phyloP scores from a whole-genome alignment of 2,329 filamentous ascomycete genomes.

The Alternaria metachromatica region DNA sequence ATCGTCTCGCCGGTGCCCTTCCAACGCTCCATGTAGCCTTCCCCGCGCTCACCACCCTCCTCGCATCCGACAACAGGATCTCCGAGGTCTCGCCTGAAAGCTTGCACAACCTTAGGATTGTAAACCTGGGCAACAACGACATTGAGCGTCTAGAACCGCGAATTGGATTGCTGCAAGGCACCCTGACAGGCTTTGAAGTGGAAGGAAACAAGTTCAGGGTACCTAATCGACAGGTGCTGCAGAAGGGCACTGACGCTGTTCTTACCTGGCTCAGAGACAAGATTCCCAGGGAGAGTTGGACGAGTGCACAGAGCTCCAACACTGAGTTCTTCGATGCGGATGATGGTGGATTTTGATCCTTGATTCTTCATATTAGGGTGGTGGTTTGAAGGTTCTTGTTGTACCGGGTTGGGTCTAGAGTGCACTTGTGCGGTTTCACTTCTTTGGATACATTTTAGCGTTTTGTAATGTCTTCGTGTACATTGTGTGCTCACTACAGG shows the following conservation, averaged over 20 bases:
- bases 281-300: slow-evolving; percentile 60
- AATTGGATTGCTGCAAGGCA: slow-evolving; percentile 76
- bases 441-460: slow-evolving; percentile 1
- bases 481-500: background rate
- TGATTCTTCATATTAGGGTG: background rate
- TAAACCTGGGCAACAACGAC: slow-evolving; percentile 85
- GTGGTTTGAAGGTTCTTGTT: background rate
- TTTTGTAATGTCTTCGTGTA: slow-evolving; percentile 16
- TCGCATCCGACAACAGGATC: slow-evolving; percentile 81
- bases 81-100: slow-evolving; percentile 74
- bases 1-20: slow-evolving; percentile 73
- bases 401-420: background rate
- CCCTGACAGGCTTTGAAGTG: slow-evolving; percentile 73
- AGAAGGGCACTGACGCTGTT: slow-evolving; percentile 85
- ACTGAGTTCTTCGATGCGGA: slow-evolving; percentile 34
- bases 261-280: slow-evolving; percentile 80
- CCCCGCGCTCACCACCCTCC: slow-evolving; percentile 72
- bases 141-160: slow-evolving; percentile 81
- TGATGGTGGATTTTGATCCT: slow-evolving; percentile 19
- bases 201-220: slow-evolving; percentile 87
- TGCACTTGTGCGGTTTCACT: background rate
- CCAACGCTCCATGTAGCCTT: slow-evolving; percentile 72
- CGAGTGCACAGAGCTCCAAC: slow-evolving; percentile 23
- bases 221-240: slow-evolving; percentile 81
- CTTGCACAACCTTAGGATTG: slow-evolving; percentile 74